phyloP scores from a whole-genome alignment of 352 stramenopile species.

The Globisporangium acanthophoron region DNA sequence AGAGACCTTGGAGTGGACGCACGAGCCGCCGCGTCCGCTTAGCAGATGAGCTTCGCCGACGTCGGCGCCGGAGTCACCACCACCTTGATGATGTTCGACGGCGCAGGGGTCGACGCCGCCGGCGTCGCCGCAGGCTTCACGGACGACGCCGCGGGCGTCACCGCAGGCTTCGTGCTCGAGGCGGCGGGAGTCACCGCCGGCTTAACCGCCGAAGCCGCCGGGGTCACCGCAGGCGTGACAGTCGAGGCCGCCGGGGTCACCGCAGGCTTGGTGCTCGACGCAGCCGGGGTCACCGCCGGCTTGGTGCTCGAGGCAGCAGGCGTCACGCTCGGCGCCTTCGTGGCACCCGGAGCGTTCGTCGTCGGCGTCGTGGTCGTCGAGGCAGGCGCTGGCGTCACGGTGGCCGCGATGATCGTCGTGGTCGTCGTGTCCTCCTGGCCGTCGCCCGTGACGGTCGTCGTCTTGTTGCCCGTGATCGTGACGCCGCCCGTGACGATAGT shows the following conservation, averaged over 20 bases:
- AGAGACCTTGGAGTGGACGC: too few relatives aligned
- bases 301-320: background rate
- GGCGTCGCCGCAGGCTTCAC: conserved; percentile 7
- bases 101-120: conserved; percentile 3
- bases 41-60: conserved; percentile 15
- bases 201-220: background rate
- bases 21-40: conserved; percentile 1
- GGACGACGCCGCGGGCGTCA: conserved; percentile 8
- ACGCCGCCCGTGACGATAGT: conserved; percentile 6
- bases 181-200: conserved; percentile 7
- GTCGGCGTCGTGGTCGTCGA: conserved; percentile 1
- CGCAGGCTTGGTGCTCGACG: conserved; percentile 1
- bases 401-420: conserved; percentile 8
- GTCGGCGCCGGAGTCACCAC: conserved; percentile 9
- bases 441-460: conserved; percentile 2
- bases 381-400: conserved; percentile 8
- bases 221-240: background rate
- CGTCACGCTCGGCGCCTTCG: background rate
- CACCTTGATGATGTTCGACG: conserved; percentile 4
- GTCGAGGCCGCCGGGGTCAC: conserved; percentile 5
- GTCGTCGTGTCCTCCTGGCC: conserved; percentile 11
- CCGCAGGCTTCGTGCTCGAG: background rate
- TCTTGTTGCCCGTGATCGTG: conserved; percentile 14
- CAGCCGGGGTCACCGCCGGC: conserved; percentile 4
- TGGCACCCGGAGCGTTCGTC: background rate